Conservation (phyloP, 768 basidiomycete species). For the Mycena olivaceomarginata region DNA sequence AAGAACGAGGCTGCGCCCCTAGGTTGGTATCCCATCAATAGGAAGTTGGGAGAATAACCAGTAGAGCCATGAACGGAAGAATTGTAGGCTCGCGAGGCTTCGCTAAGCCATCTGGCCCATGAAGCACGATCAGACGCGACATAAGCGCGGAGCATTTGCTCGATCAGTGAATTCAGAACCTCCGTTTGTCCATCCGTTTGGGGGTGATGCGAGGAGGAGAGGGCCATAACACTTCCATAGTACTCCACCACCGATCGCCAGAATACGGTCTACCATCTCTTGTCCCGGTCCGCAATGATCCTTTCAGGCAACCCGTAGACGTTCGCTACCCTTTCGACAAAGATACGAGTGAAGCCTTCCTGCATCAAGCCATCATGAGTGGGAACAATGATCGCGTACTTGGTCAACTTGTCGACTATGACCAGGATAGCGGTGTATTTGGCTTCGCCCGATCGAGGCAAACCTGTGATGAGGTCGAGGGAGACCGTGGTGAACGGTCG, state of each 20-base stretch:
- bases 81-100: no score
- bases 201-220: no score
- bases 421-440: constrained; percentile 49
- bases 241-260: not conserved
- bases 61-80: no score
- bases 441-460: constrained; percentile 35
- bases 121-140: no score
- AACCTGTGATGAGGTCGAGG: constrained; percentile 3
- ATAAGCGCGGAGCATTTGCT: no score
- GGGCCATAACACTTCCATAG: no score
- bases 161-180: no score
- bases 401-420: constrained; percentile 56
- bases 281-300: not conserved
- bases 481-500: constrained; percentile 12
- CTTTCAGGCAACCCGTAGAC: not conserved
- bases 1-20: no score
- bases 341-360: constrained; percentile 23
- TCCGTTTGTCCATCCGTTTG: no score
- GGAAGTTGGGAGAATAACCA: no score
- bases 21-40: no score
- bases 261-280: not conserved
- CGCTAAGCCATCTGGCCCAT: no score
- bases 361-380: constrained; percentile 11
- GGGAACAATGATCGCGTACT: constrained; percentile 58
- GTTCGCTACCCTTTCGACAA: not conserved